Evolutionary conservation across 768 basidiomycete genomes (phyloP), one percentile per base, ranked within the genome.

Genomic region (Hericium erinaceus): DNA sequence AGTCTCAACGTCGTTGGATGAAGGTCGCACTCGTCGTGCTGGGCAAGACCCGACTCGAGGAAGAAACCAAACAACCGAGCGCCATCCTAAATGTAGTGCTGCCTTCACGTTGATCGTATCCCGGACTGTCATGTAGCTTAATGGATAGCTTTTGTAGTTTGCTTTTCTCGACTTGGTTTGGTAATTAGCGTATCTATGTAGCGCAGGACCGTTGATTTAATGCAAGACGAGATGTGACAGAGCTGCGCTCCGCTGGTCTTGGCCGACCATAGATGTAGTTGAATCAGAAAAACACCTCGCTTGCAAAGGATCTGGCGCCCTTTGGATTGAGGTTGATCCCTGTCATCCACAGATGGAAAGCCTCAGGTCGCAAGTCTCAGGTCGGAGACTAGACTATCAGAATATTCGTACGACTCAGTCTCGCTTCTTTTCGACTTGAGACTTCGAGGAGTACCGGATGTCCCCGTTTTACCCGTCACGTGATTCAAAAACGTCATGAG

Each of bases 1-100:
- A 79, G 57, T 73, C 77, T 5, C 90, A 91, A 61, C 65, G 76
- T 33, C 67, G 71, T 39, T 95, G 93, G 93, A 85, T 84, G 65
- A 84, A 87, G 37, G 65, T 89, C 8, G 87, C 84, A 0, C 70
- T 89, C 68, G 70, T 74, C 59, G 78, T 84, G 1, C 68, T 92
- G 48, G 80, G 85, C 5, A 82, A 77, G 63, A 68, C 71, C 28
- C 81, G 77, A 41, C 53, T 28, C 4, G 50, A 60, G 48, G 18
- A 24, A 49, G 41, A 48, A 38, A 54, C 18, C 7, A 55, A 49
- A 13, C 24, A 55, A n/a, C 54, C 52, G 53, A 24, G 44, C 1
- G 39, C 60, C 51, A 54, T 61, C 18, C 33, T 54, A 39, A 51
- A 57, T 33, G 55, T 62, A 15, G 51, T 60, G 26, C 56, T 44